Base-by-base conservation (phyloP, 495 filamentous ascomycete genomes). In the Thermochaetoides thermophila region DNA sequence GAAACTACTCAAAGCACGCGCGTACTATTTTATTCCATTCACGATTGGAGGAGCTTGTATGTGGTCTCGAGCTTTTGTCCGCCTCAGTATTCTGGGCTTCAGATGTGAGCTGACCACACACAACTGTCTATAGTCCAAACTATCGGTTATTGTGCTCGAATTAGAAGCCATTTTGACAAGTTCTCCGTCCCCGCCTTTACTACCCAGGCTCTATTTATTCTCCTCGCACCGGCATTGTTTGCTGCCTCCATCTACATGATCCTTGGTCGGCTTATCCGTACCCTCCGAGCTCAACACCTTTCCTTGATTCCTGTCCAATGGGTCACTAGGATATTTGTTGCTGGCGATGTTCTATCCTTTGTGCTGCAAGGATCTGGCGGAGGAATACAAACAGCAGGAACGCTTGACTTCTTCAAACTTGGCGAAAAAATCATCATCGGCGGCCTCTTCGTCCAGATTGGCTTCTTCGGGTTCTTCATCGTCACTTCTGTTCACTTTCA, bases 201-300 rank as follows among this genome's bases (percentile, higher is more conserved):
- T 27, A 29, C 44, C 3, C 49, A 52, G 12, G 23, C 19, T 29
- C 32, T 49, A 5, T 24, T 58, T 20, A 46, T 66, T 11, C 50
- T 68, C 20, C 36, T 68, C 20, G 60, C 51, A 0, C 64, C 33
- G 8, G 43, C 32, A 10, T 27, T 38, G 19, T 61, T 59, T 39
- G 66, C 69, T 3, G 69, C 68, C 0, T 63, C 59, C 0, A 68
- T 73, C 22, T 73, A 72, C 44, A 73, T 72, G 67, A 52, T 59
- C 26, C 52, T 71, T 0, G 69, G 62, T 0, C 59, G 69, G 2
- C 38, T 72, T 5, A 63, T 71, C 19, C 34, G 27, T 9, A 8
- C 34, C 3, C 35, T 64, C 10, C 34, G 56, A 1, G 66, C 37
- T 1, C 49, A 63, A 30, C 29, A 48, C 8, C 37, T 45, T 26